These are phyloP conservation scores for Tricholoma saponaceum DNA, from an alignment of 768 basidiomycete species.

Conservation along the genomic window DNA sequence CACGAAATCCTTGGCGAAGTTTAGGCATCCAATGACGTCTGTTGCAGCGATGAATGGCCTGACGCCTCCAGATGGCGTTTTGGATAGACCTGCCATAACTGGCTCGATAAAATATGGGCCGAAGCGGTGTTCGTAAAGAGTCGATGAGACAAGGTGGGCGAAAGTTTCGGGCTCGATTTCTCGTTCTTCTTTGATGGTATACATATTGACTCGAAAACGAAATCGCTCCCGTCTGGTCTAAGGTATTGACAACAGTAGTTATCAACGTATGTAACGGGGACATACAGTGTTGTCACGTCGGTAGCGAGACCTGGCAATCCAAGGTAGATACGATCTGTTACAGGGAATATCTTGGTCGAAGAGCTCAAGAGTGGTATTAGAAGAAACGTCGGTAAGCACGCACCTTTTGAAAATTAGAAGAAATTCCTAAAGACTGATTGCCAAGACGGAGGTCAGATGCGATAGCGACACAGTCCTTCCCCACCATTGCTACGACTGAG, in stretches of 20 bases:
- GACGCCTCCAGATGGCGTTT: slow-evolving; percentile 61
- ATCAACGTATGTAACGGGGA: slow-evolving; percentile 8
- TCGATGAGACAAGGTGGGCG: slow-evolving; percentile 91
- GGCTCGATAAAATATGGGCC: slow-evolving; percentile 97
- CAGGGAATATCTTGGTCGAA: slow-evolving; percentile 75
- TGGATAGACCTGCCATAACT: slow-evolving; percentile 88
- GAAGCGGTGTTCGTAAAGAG: slow-evolving; percentile 93
- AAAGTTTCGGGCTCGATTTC: slow-evolving; percentile 96
- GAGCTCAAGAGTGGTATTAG: slow-evolving; percentile 12
- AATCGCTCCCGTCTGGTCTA: slow-evolving; percentile 77
- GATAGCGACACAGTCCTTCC: slow-evolving; percentile 98
- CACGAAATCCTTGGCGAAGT: slow-evolving; percentile 95
- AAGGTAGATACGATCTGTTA: slow-evolving; percentile 88
- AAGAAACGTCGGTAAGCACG: slow-evolving; percentile 8
- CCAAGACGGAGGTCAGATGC: slow-evolving; percentile 93
- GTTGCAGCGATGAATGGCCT: slow-evolving; percentile 95
- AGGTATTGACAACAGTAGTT: slow-evolving; percentile 6
- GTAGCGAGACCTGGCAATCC: slow-evolving; percentile 92
- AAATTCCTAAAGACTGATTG: slow-evolving; percentile 79
- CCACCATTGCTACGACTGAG: slow-evolving; percentile 98
- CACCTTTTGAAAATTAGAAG: slow-evolving; percentile 94
- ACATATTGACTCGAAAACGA: slow-evolving; percentile 96
- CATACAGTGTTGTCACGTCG: slow-evolving; percentile 89
- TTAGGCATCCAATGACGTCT: slow-evolving; percentile 90
- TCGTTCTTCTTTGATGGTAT: slow-evolving; percentile 98